Evolutionary conservation across 2,329 filamentous ascomycete species (phyloP).

Genomic region (Orbilia brochopaga): DNA sequence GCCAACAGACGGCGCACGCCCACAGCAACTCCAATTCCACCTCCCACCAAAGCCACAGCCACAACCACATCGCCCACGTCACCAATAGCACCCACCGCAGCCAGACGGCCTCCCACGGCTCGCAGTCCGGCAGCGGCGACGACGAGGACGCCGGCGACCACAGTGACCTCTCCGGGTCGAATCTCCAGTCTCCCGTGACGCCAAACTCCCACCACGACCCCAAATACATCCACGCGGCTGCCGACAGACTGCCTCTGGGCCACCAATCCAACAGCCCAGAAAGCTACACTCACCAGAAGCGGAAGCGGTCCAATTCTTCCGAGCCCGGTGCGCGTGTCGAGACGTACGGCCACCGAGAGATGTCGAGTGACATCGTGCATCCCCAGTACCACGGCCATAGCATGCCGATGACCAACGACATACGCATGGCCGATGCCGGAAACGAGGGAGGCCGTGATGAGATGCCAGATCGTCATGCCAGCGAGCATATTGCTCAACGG

Average conservation of each 20-base stretch:
- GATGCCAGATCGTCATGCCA: slow-evolving; percentile 40
- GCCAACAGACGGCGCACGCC: slow-evolving; percentile 2
- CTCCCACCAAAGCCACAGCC: slow-evolving; percentile 13
- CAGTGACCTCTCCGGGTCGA: slow-evolving; percentile 41
- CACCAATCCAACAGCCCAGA: slow-evolving; percentile 39
- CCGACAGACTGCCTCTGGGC: slow-evolving; percentile 26
- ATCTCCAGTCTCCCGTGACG: slow-evolving; percentile 44
- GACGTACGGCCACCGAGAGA: slow-evolving; percentile 42
- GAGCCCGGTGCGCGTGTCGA: slow-evolving; percentile 35
- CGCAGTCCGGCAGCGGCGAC: slow-evolving; percentile 46
- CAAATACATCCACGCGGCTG: slow-evolving; percentile 38
- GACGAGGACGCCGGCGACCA: slow-evolving; percentile 47
- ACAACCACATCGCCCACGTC: slow-evolving; percentile 19
- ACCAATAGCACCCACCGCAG: slow-evolving; percentile 27
- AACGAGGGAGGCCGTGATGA: slow-evolving; percentile 28
- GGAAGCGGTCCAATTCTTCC: slow-evolving; percentile 37
- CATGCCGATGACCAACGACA: slow-evolving; percentile 49
- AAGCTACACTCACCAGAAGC: slow-evolving; percentile 30
- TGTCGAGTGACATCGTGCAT: slow-evolving; percentile 48
- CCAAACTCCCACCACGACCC: slow-evolving; percentile 47
- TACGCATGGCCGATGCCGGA: slow-evolving; percentile 37
- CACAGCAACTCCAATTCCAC: slow-evolving; percentile 1
- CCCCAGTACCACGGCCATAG: slow-evolving; percentile 48
- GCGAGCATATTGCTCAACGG: slow-evolving; percentile 42
- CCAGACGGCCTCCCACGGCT: slow-evolving; percentile 46